A percentile compares a stretch with the other conserved stretches of the same genome.
Evolutionary conservation across 176 grass and related monocot genomes (phyloP).

Genomic region (Avena insularis): DNA sequence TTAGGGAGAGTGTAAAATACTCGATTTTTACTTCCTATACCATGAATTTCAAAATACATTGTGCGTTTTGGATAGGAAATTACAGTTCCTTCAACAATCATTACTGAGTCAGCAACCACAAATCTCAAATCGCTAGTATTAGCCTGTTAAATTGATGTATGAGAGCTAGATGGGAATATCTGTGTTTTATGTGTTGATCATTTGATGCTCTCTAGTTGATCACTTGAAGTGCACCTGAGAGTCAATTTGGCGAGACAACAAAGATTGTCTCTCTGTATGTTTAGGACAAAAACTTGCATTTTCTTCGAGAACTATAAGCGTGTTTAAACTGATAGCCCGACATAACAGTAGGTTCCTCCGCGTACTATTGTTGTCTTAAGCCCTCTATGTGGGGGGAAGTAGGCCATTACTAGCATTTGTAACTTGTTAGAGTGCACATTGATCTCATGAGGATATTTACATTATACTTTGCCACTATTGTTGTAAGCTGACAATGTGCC

Average conservation of each 20-base stretch:
- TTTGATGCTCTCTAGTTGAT: too few relatives aligned
- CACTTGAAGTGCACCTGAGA: slow-evolving; percentile 43
- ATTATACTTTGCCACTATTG: background rate
- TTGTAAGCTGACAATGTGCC: slow-evolving; percentile 27
- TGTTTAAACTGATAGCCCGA: slow-evolving; percentile 43
- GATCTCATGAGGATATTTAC: slow-evolving; percentile 18
- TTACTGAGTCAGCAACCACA: slow-evolving; percentile 72
- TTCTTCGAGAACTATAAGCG: slow-evolving; percentile 56
- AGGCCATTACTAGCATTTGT: slow-evolving; percentile 20
- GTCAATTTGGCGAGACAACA: background rate
- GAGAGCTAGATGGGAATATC: background rate
- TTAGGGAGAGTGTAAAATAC: too few relatives aligned
- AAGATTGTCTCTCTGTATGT: background rate
- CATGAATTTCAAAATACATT: too few relatives aligned
- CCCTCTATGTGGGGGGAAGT: background rate
- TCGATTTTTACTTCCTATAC: too few relatives aligned
- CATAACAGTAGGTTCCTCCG: slow-evolving; percentile 38
- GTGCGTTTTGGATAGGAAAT: too few relatives aligned
- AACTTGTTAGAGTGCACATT: slow-evolving; percentile 48
- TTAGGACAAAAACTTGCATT: slow-evolving; percentile 43
- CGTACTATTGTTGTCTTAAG: background rate
- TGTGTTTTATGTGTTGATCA: background rate
- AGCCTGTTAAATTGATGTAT: background rate
- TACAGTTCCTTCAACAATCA: slow-evolving; percentile 67
- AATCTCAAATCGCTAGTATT: slow-evolving; percentile 61